Evolutionary conservation across 2,329 filamentous ascomycete genomes (phyloP).

Genomic region (Neophaeococcomyces aloes): DNA sequence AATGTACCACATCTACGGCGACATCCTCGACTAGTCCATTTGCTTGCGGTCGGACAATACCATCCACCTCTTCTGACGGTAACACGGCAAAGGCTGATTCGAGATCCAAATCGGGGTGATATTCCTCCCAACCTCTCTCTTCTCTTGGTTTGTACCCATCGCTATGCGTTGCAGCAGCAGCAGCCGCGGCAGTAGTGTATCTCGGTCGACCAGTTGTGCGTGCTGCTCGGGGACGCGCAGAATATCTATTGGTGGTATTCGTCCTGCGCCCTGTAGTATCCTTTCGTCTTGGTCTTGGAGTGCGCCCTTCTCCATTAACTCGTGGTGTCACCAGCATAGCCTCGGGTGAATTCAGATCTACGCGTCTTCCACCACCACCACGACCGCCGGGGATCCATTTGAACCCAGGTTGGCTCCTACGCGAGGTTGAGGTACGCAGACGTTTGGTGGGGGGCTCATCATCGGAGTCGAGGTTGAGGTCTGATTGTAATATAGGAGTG

Average conservation of each 20-base stretch:
- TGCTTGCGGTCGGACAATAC: conserved; percentile 41
- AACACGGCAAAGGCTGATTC: conserved; percentile 70
- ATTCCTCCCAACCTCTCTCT: conserved; percentile 95
- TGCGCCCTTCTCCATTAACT: conserved; percentile 40
- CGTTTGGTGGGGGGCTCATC: conserved; percentile 58
- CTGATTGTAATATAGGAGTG: neutral
- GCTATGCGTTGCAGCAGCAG: conserved; percentile 75
- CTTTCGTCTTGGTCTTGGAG: conserved; percentile 13
- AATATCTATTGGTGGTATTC: conserved; percentile 17
- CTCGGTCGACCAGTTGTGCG: conserved; percentile 43
- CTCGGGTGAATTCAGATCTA: conserved; percentile 52
- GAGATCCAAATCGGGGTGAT: conserved; percentile 89
- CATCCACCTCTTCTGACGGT: conserved; percentile 75
- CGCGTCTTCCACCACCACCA: conserved; percentile 73
- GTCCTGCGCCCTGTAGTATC: conserved; percentile 12
- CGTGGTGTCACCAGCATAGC: conserved; percentile 35
- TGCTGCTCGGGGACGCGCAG: neutral
- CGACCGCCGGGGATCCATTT: conserved; percentile 63
- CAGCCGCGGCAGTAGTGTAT: conserved; percentile 77
- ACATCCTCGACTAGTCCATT: conserved; percentile 19
- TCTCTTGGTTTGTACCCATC: conserved; percentile 97
- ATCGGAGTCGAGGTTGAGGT: conserved; percentile 7
- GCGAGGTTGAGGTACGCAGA: conserved; percentile 49
- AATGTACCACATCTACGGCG: conserved; percentile 18
- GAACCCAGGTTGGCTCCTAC: conserved; percentile 7